phyloP scores from a whole-genome alignment of 495 filamentous ascomycete genomes.

The Xylaria curta region DNA sequence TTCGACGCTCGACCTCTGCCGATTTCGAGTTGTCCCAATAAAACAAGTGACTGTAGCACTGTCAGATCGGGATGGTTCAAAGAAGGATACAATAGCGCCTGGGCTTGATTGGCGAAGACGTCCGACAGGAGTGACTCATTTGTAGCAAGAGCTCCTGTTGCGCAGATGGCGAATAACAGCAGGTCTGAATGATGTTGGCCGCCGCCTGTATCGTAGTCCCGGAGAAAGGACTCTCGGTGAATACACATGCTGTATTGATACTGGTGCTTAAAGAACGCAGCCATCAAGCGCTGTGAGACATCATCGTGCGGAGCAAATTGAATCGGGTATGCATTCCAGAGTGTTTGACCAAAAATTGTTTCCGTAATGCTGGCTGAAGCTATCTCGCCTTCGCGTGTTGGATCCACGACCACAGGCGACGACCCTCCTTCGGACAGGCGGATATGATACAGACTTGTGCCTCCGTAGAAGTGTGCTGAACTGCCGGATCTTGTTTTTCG shows the following conservation, averaged over 20 bases:
- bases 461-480: slow-evolving; percentile 40
- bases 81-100: slow-evolving; percentile 40
- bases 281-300: slow-evolving; percentile 39
- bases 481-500: slow-evolving; percentile 35
- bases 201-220: slow-evolving; percentile 38
- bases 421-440: slow-evolving; percentile 30
- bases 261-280: slow-evolving; percentile 39
- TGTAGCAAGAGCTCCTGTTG: slow-evolving; percentile 40
- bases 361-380: slow-evolving; percentile 1
- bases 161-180: slow-evolving; percentile 43
- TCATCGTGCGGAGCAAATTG: slow-evolving; percentile 32
- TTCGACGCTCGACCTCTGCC: slow-evolving; percentile 41
- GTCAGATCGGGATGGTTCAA: slow-evolving; percentile 44
- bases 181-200: slow-evolving; percentile 45
- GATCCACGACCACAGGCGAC: slow-evolving; percentile 10
- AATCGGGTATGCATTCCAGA: slow-evolving; percentile 22
- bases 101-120: slow-evolving; percentile 41
- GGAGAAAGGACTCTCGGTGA: slow-evolving; percentile 43
- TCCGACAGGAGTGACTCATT: slow-evolving; percentile 40
- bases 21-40: slow-evolving; percentile 43
- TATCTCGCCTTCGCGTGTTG: slow-evolving; percentile 14
- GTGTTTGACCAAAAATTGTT: slow-evolving; percentile 15
- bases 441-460: slow-evolving; percentile 42
- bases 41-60: slow-evolving; percentile 40
- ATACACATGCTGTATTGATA: slow-evolving; percentile 45